Evolutionary conservation across 2,329 filamentous ascomycete genomes (phyloP), one percentile per base, ranked within the genome.

Genomic region (Arthrinium phaeospermum): DNA sequence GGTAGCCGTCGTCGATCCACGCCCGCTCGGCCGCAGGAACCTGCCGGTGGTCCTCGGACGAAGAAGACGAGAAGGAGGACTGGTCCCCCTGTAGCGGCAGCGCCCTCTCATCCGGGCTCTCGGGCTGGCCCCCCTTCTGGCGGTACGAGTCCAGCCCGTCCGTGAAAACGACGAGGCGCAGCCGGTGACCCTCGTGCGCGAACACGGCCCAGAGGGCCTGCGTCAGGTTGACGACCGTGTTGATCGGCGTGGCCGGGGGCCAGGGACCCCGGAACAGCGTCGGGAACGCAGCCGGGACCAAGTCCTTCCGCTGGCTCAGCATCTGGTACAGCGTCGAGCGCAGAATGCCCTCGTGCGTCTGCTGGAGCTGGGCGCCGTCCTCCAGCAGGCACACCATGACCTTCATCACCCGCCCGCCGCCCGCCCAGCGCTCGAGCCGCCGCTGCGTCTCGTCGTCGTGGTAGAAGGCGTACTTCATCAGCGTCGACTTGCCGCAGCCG

Each of bases 131-230:
- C 2, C 41, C 34, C 76, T 78, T 78, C 47, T 79, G 77, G 27
- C 79, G 78, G 64, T 80, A 80, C 67, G 79, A 77, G 53, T 80
- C 79, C 37, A 80, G 75, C 2, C 75, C 79, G 51, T 80, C 79
- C 30, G 79, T 77, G 47, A 80, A 78, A 8, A 79, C 45, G 19
- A 78, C 75, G 37, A 80, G 71, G 1, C 77, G 74, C 5, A 80
- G 70, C 4, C 64, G 75, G 46, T 78, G 73, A 1, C 78, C 78
- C 77, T 79, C 77, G 47, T 78, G 76, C 13, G 79, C 70, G 53
- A 79, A 79, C n/a, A 19, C 79, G 61, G 3, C 78, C 49, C 79
- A 80, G 53, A 79, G 78, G 3, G 72, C 79, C 61, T 79, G 77
- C 61, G 78, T 80, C 4, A 80, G 75, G 27, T 80, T 80, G 30